Evolutionary conservation across 1,284 basidiomycete genomes (phyloP).

Genomic region (Hymenochaete sp.): DNA sequence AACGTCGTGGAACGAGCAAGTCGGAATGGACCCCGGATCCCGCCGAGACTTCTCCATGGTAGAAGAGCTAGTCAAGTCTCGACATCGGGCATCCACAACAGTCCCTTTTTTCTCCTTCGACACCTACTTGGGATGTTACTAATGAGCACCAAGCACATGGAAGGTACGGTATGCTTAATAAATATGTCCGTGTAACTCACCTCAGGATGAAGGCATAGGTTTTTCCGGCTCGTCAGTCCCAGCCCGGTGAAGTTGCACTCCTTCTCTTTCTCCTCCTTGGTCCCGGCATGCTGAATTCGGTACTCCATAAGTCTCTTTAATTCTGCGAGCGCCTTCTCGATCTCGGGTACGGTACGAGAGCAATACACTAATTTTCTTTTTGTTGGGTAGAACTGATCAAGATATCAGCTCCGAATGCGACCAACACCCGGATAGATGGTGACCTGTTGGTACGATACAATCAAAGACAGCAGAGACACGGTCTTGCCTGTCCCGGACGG

Average conservation of each 20-base stretch:
- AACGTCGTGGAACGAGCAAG: constrained; percentile 97
- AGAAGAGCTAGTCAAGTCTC: constrained; percentile 87
- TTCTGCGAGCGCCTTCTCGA: constrained; percentile 97
- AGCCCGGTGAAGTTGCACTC: constrained; percentile 83
- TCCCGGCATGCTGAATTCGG: constrained; percentile 62
- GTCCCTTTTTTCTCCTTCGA: constrained; percentile 97
- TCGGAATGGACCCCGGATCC: constrained; percentile 85
- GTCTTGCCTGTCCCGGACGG: constrained; percentile 99
- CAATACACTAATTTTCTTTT: constrained; percentile 97
- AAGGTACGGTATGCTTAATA: not conserved
- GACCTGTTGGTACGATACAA: constrained; percentile 98
- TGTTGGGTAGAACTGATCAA: constrained; percentile 77
- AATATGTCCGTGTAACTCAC: no score
- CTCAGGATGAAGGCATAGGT: constrained; percentile 93
- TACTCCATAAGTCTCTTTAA: constrained; percentile 93
- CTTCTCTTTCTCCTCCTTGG: constrained; percentile 66
- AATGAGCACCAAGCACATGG: not conserved
- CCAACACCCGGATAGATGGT: no score
- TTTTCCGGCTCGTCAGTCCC: constrained; percentile 93
- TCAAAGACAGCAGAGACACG: constrained; percentile 90
- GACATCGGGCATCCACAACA: constrained; percentile 92
- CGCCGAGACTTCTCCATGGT: constrained; percentile 80
- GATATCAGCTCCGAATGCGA: not conserved
- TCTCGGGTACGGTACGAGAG: constrained; percentile 99
- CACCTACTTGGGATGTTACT: constrained; percentile 44